phyloP scores from a whole-genome alignment of 768 basidiomycete species.

The Auricularia cornea region DNA sequence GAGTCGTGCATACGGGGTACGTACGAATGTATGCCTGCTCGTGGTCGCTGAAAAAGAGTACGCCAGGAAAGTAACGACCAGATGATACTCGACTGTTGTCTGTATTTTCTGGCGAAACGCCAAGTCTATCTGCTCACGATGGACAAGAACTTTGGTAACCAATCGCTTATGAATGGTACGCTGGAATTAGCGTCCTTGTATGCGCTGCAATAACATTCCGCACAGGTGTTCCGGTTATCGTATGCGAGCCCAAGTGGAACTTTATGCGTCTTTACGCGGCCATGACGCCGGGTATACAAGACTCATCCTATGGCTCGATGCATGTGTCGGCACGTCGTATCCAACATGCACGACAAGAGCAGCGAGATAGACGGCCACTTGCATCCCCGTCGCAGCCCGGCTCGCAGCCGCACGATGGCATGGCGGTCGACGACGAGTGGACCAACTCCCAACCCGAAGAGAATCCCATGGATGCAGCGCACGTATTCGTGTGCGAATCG shows the following conservation, averaged over 20 bases:
- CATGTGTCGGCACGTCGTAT: not conserved
- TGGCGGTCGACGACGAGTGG: slow-evolving; percentile 55
- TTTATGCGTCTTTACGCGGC: not conserved
- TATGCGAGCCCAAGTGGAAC: not conserved
- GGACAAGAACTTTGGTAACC: slow-evolving; percentile 62
- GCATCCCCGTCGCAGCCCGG: not conserved
- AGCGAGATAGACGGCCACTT: not conserved
- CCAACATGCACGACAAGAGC: not conserved
- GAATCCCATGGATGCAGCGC: not conserved
- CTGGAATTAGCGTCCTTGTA: not conserved
- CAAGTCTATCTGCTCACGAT: slow-evolving; percentile 44
- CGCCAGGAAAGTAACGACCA: slow-evolving; percentile 49
- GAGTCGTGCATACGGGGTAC: slow-evolving; percentile 16
- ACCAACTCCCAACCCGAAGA: not conserved
- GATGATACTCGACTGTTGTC: slow-evolving; percentile 68
- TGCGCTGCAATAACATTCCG: not conserved
- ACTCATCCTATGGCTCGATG: not conserved
- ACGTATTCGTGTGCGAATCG: not conserved
- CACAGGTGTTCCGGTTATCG: slow-evolving; percentile 3
- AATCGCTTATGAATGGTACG: slow-evolving; percentile 41
- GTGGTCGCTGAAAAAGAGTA: slow-evolving; percentile 12
- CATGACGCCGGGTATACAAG: not conserved
- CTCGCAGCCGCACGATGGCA: slow-evolving; percentile 22
- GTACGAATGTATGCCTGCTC: not conserved
- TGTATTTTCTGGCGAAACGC: slow-evolving; percentile 40